These are phyloP conservation scores for Sodiomyces alkalinus DNA, from an alignment of 2,329 filamentous ascomycete species.

Conservation along the genomic window DNA sequence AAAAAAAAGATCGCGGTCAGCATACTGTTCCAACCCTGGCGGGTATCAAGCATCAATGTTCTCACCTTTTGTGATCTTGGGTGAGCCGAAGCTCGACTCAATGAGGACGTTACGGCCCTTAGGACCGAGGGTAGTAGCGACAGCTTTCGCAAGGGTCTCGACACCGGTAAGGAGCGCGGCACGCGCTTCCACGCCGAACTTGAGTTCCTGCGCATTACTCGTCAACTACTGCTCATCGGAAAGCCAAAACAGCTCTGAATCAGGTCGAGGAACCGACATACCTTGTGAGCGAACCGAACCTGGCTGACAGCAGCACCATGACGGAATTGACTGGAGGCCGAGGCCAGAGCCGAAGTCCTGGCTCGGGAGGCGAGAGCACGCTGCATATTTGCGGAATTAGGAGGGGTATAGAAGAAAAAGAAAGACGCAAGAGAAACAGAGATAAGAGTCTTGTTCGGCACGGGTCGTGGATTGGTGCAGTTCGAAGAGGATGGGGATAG, in stretches of 20 bases:
- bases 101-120: conserved; percentile 98
- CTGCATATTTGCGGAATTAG: conserved; percentile 60
- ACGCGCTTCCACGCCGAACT: conserved; percentile 92
- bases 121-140: conserved; percentile 88
- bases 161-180: conserved; percentile 84
- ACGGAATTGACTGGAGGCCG: conserved; percentile 50
- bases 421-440: conserved; percentile 13
- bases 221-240: no score
- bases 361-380: conserved; percentile 74
- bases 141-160: conserved; percentile 90
- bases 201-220: conserved; percentile 80
- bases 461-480: conserved; percentile 12
- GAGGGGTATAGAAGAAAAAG: conserved; percentile 14
- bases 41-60: conserved; percentile 3
- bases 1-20: background rate
- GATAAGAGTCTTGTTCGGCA: no score
- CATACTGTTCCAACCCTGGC: background rate
- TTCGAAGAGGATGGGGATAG: conserved; percentile 12
- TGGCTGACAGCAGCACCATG: conserved; percentile 54
- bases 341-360: conserved; percentile 65
- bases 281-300: conserved; percentile 96
- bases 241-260: conserved; percentile 1
- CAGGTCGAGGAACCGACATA: conserved; percentile 22
- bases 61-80: conserved; percentile 98
- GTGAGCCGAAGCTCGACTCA: conserved; percentile 94